phyloP scores from a whole-genome alignment of 2,329 filamentous ascomycete species.

The Neofusicoccum parvum region DNA sequence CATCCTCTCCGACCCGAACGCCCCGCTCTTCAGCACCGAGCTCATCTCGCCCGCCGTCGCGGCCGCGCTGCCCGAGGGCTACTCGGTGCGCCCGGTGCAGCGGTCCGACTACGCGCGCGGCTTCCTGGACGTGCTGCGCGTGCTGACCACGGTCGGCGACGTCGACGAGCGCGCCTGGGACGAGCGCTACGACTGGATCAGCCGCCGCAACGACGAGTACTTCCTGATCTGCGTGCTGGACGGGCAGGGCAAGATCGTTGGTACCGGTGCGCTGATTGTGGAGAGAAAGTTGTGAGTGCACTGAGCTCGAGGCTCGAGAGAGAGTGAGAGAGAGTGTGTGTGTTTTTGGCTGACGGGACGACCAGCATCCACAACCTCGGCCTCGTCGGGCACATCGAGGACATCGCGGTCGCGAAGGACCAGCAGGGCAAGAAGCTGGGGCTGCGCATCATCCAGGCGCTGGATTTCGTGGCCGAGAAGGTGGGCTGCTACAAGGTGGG shows the following conservation, averaged over 20 bases:
- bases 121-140: conserved; percentile 88
- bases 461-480: conserved; percentile 84
- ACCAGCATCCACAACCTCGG: conserved; percentile 72
- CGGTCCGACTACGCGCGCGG: conserved; percentile 76
- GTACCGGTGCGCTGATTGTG: conserved; percentile 84
- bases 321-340: too few species aligned
- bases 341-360: too few species aligned
- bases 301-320: too few species aligned
- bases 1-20: conserved; percentile 31
- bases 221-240: conserved; percentile 87
- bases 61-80: conserved; percentile 74
- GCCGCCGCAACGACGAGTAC: conserved; percentile 73
- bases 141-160: conserved; percentile 91
- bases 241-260: conserved; percentile 71
- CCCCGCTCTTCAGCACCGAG: conserved; percentile 72
- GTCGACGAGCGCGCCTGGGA: conserved; percentile 72
- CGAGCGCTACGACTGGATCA: conserved; percentile 81
- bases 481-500: conserved; percentile 87
- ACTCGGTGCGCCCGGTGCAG: conserved; percentile 78
- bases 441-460: conserved; percentile 86
- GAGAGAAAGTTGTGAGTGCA: conserved; percentile 80
- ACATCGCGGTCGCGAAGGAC: conserved; percentile 92
- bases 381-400: conserved; percentile 92
- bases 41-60: conserved; percentile 78
- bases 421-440: conserved; percentile 98